A percentile compares a stretch with the other conserved stretches of the same genome.
phyloP scores from a whole-genome alignment of 2,329 filamentous ascomycete genomes.

The Paracamarosporium sp. region DNA sequence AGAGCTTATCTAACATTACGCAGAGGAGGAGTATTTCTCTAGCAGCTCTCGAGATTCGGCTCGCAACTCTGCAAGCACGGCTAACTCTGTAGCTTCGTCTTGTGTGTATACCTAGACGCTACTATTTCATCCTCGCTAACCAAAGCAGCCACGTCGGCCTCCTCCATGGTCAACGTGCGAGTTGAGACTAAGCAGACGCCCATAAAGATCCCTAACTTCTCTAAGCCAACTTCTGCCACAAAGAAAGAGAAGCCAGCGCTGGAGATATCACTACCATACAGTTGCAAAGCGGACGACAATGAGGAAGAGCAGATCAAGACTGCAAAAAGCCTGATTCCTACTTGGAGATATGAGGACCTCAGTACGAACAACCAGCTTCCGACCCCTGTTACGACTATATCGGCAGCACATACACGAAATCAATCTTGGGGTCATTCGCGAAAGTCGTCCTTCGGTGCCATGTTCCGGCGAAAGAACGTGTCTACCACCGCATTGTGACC shows the following conservation, averaged over 20 bases:
- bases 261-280: slow-evolving; percentile 15
- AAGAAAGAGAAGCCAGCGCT: slow-evolving; percentile 5
- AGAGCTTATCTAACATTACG: background rate
- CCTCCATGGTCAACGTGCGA: background rate
- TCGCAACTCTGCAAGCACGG: slow-evolving; percentile 10
- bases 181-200: background rate
- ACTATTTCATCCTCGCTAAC: background rate
- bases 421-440: slow-evolving; percentile 5
- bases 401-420: background rate
- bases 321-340: slow-evolving; percentile 9
- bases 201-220: slow-evolving; percentile 1
- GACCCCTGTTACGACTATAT: background rate
- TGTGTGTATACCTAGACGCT: slow-evolving; percentile 4
- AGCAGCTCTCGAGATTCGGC: slow-evolving; percentile 12
- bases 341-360: slow-evolving; percentile 18
- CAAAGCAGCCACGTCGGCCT: background rate
- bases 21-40: slow-evolving; percentile 12
- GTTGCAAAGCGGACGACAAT: slow-evolving; percentile 4
- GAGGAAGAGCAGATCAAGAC: slow-evolving; percentile 5
- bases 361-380: slow-evolving; percentile 1
- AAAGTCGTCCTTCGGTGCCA: slow-evolving; percentile 5
- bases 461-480: slow-evolving; percentile 5
- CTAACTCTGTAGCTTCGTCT: slow-evolving; percentile 5
- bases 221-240: background rate
- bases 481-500: background rate